Evolutionary conservation across 169 alveolate species (phyloP).

Genomic region (Plasmodium ovale): DNA sequence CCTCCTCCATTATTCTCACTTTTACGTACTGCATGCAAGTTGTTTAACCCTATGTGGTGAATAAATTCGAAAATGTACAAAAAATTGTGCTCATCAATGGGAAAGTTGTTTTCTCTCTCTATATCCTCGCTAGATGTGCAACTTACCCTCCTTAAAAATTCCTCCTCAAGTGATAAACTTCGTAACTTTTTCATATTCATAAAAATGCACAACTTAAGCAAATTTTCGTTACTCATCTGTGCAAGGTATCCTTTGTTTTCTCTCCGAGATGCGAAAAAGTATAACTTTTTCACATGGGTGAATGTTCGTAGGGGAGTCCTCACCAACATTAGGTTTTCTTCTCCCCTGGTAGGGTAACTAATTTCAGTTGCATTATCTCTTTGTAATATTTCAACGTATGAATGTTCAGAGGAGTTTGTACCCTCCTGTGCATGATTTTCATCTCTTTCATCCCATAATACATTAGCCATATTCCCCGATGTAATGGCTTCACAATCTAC

Average conservation of each 20-base stretch:
- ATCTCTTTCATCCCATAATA: no score
- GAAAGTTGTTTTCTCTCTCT: not conserved
- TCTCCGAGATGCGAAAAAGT: not conserved
- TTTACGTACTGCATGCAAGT: not conserved
- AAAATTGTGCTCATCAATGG: not conserved
- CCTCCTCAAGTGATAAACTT: constrained; percentile 13
- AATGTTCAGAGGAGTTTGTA: no score
- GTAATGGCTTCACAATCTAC: no score
- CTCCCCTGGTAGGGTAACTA: no score
- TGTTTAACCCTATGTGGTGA: constrained; percentile 47
- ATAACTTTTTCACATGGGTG: constrained; percentile 27
- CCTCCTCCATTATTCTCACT: no score
- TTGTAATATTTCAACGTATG: no score
- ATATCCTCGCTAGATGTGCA: not conserved
- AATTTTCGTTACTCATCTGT: constrained; percentile 7
- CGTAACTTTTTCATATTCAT: constrained; percentile 48
- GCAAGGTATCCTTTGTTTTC: constrained; percentile 2
- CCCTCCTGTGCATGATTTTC: no score
- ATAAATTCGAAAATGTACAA: constrained; percentile 32
- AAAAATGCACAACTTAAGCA: constrained; percentile 32
- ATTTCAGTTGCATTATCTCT: no score
- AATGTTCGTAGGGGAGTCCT: no score
- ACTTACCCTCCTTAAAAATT: constrained; percentile 26
- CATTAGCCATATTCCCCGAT: no score
- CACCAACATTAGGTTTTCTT: no score